Base-by-base conservation (phyloP, 169 alveolate genomes). In the Eimeria brunetti region DNA sequence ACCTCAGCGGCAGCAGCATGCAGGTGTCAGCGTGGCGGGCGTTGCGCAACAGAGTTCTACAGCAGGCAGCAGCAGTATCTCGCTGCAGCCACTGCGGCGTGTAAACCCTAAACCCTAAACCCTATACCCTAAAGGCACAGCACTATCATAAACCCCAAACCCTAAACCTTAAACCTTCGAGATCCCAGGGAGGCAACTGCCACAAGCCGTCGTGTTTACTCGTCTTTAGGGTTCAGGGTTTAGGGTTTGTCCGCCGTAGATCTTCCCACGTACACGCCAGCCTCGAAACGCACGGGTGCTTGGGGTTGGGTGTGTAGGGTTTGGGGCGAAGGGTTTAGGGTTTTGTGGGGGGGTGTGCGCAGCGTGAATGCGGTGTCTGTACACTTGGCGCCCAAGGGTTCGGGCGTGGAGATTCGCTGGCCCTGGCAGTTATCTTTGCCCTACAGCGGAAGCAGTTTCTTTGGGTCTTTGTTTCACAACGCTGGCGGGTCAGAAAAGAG, bases 11-110 rank as follows among this genome's bases (percentile, higher is more conserved):
- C 58, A 90, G 73, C 46, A 78, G 69, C 49, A 33, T 85, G 83
- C 95, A 76, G n/a, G 95, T 90, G 41, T 33, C 90, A 14, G 62
- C 95, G n/a, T 90, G 95, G 95, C n/a, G 95, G 33, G 22, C 44
- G n/a, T 78, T 53, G 30, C 58, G 95, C 41, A 56, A 44, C 58
- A n/a, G 67, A 18, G 53, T 76, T 22, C 80, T 84, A 71, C 27
- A 51, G 16, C 81, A 51, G 18, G 95, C 83, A 33, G 83, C 90
- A 16, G 89, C 89, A 36, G 71, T 62, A 27, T 1, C 62, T 11
- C 88, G 88, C 53, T 76, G 88, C 88, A 33, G 53, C 41, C 46
- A 71, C 14, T 81, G 69, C 16, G 71, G 89, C 64, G 46, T 51
- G 89, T 78, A 78, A 78, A 78, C 88, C 88, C 62, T 78, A 78